A percentile compares a stretch with the other conserved stretches of the same genome.
Evolutionary conservation across 169 alveolate genomes (phyloP).

Genomic region (Babesia sp.): DNA sequence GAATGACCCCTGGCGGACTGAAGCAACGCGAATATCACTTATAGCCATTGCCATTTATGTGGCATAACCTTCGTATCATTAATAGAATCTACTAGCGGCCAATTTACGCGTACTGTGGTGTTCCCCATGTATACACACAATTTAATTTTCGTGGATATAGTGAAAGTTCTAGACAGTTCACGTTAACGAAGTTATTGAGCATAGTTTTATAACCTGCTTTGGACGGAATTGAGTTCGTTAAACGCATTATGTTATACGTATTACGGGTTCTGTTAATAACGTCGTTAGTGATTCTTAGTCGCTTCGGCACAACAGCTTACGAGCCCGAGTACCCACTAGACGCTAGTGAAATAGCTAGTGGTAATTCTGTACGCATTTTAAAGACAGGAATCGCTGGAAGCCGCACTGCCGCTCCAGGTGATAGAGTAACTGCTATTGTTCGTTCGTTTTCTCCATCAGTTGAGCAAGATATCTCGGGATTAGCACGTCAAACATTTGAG

Average conservation of each 20-base stretch:
- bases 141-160: too few relatives aligned
- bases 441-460: slow-evolving; percentile 59
- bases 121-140: slow-evolving; percentile 36
- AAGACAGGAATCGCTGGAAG: slow-evolving; percentile 46
- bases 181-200: too few relatives aligned
- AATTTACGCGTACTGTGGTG: too few relatives aligned
- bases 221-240: too few relatives aligned
- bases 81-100: too few relatives aligned
- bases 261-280: background rate
- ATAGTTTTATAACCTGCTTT: too few relatives aligned
- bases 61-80: too few relatives aligned
- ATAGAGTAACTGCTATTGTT: slow-evolving; percentile 20
- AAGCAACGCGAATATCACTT: background rate
- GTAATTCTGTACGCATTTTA: slow-evolving; percentile 30
- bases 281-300: background rate
- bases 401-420: slow-evolving; percentile 21
- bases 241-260: background rate
- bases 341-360: slow-evolving; percentile 9
- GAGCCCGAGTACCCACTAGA: slow-evolving; percentile 45
- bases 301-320: background rate
- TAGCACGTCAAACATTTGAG: slow-evolving; percentile 38
- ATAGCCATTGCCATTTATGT: background rate
- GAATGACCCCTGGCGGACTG: slow-evolving; percentile 3
- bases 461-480: slow-evolving; percentile 23
- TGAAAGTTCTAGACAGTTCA: background rate